phyloP scores from a whole-genome alignment of 805 yeast genomes.

The Hanseniaspora valbyensis region DNA sequence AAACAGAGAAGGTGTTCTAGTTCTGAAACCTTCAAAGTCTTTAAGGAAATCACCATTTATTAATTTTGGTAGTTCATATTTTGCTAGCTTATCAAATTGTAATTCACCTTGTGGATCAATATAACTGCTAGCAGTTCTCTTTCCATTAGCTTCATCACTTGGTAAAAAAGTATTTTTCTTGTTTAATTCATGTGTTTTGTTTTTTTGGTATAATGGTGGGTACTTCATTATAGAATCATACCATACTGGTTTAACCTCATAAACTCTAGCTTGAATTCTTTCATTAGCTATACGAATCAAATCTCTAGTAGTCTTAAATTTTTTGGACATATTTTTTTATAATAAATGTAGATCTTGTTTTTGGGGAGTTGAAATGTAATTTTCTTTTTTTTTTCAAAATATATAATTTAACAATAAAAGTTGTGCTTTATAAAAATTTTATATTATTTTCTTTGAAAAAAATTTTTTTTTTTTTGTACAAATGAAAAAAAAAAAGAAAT shows the following conservation, averaged over 20 bases:
- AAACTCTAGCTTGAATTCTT: constrained; percentile 25
- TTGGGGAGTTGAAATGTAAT: constrained; percentile 66
- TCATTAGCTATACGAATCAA: constrained; percentile 8
- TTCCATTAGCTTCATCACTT: constrained; percentile 1
- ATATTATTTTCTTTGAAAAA: no score
- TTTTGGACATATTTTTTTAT: constrained; percentile 40
- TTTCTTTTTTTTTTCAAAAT: constrained; percentile 64
- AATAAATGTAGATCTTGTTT: no score
- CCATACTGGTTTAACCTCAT: constrained; percentile 70
- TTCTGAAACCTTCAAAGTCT: constrained; percentile 23
- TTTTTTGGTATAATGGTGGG: constrained; percentile 46
- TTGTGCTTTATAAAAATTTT: no score
- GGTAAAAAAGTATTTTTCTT: constrained; percentile 5
- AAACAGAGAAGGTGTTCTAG: constrained; percentile 22
- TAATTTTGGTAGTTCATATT: not conserved
- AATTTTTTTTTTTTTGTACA: no score
- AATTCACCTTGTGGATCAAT: constrained; percentile 6
- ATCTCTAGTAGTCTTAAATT: constrained; percentile 7
- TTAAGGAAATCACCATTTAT: not conserved
- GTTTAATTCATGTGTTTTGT: constrained; percentile 2
- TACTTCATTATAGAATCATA: constrained; percentile 67
- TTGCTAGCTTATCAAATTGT: not conserved
- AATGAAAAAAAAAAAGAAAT: no score
- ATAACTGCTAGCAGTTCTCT: constrained; percentile 10
- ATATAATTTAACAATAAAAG: no score